Evolutionary conservation across 257 asterid species (phyloP).

Genomic region (Echium plantagineum): DNA sequence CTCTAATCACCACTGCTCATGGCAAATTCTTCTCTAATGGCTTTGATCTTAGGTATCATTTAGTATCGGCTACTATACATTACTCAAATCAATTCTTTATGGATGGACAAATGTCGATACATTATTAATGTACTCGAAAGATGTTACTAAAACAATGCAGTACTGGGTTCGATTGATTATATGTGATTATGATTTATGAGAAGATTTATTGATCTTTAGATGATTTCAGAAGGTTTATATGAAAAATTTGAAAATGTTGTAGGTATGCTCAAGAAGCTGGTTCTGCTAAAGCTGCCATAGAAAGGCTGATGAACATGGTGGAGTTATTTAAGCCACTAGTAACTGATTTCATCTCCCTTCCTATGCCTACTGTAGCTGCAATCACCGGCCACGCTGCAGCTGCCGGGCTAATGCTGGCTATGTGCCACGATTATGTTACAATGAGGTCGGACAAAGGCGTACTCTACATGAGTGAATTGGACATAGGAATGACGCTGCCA

Average conservation of each 20-base stretch:
- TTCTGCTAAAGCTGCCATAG: constrained; percentile 30
- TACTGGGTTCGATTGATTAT: not conserved
- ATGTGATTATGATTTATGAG: not conserved
- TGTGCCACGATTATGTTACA: constrained; percentile 55
- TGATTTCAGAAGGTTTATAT: not conserved
- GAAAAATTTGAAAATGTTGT: not conserved
- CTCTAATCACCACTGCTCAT: constrained; percentile 47
- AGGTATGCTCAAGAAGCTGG: constrained; percentile 70
- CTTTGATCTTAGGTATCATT: constrained; percentile 40
- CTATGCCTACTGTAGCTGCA: constrained; percentile 77
- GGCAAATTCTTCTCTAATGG: constrained; percentile 89
- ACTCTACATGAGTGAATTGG: constrained; percentile 81
- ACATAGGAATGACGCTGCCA: constrained; percentile 69
- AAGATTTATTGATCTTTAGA: not conserved
- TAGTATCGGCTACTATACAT: too few species aligned
- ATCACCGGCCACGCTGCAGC: constrained; percentile 86
- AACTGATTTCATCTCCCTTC: constrained; percentile 51
- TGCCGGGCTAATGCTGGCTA: constrained; percentile 60
- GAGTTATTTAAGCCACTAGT: constrained; percentile 48
- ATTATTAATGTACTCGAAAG: too few species aligned
- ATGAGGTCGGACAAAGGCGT: constrained; percentile 57
- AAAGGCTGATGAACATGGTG: constrained; percentile 46
- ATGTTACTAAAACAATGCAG: too few species aligned
- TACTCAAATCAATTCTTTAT: too few species aligned
- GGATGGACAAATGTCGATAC: too few species aligned